Base-by-base conservation (phyloP, 2,329 filamentous ascomycete species). In the Talaromyces sp. region DNA sequence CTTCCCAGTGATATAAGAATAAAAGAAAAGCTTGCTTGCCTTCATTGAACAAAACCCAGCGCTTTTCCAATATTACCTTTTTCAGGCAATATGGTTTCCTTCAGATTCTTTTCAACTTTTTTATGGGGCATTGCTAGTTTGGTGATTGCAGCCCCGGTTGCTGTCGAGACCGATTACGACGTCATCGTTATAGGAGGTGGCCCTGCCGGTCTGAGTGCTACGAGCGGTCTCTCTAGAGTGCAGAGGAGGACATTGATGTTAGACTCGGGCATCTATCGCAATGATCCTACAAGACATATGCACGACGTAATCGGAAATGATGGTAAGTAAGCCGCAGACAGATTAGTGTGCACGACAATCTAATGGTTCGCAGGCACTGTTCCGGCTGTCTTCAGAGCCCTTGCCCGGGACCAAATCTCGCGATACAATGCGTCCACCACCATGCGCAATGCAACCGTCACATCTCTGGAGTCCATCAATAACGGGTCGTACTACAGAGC, bases 281-380 rank as follows among this genome's bases (percentile, higher is more conserved):
- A 88, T 70, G 79, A 62, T 1, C 75, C 80, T 0, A 88, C 86
- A 0, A 75, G 85, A 14, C 81, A 86, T 67, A 84, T 87, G 80
- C 86, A 88, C 73, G 86, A 88, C 71, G 83, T 88, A 0, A 77
- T 87, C 31, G 85, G 85, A 3, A 84, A 81, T 64, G 86, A 88
- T 60, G 86, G 86, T 86, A 70, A 67, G 71, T 54, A 16, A 5
- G 2, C 9, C 10, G 7, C 19, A 8, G 35, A 16, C 14, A 37
- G 4, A 3, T 37, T 19, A 6, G 3, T 45, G 47, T 27, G 16
- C 41, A 13, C 11, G 19, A 16, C 1, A 5, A 11, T 22, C 62
- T 41, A 24, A 37, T 16, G 5, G 11, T 5, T 10, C 54, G 48
- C 37, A 87, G 85, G 85, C 13, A 81, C 86, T 2, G 80, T 80